A percentile compares a stretch with the other conserved stretches of the same genome.
phyloP scores from a whole-genome alignment of 2,329 filamentous ascomycete genomes.

The Alternaria viburni region DNA sequence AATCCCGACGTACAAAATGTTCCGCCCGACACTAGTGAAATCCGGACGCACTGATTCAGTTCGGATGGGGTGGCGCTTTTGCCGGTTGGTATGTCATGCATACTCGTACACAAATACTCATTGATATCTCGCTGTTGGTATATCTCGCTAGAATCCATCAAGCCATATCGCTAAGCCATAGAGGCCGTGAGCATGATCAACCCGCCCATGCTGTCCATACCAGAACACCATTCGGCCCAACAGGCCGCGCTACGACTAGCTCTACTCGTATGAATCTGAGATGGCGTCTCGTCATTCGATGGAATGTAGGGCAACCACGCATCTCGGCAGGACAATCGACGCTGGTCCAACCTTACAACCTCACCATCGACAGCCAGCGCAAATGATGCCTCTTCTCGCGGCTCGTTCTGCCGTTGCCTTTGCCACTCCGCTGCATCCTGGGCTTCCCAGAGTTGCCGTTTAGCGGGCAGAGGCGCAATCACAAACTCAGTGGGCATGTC shows the following conservation, averaged over 20 bases:
- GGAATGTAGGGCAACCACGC: not conserved
- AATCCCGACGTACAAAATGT: not conserved
- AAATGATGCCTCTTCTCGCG: constrained; percentile 23
- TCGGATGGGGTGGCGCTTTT: not conserved
- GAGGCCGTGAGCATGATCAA: constrained; percentile 57
- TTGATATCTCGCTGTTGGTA: not conserved
- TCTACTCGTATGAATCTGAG: not conserved
- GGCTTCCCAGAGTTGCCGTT: constrained; percentile 56
- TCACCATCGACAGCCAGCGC: constrained; percentile 45
- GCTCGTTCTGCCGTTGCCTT: constrained; percentile 26
- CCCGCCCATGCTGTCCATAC: constrained; percentile 55
- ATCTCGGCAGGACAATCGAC: constrained; percentile 29
- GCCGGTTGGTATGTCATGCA: not conserved
- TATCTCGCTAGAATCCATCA: too few species aligned
- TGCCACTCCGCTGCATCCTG: constrained; percentile 44
- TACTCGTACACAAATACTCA: not conserved
- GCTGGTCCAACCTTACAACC: constrained; percentile 39
- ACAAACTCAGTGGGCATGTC: constrained; percentile 44
- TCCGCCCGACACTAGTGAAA: not conserved
- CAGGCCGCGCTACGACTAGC: constrained; percentile 10
- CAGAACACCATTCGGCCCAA: constrained; percentile 56
- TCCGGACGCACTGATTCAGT: not conserved
- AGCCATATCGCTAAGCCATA: constrained; percentile 4
- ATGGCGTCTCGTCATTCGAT: not conserved
- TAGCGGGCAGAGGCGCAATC: constrained; percentile 52